These are phyloP conservation scores for Nemophila menziesii DNA, from an alignment of 257 asterid genomes.

Conservation along the genomic window DNA sequence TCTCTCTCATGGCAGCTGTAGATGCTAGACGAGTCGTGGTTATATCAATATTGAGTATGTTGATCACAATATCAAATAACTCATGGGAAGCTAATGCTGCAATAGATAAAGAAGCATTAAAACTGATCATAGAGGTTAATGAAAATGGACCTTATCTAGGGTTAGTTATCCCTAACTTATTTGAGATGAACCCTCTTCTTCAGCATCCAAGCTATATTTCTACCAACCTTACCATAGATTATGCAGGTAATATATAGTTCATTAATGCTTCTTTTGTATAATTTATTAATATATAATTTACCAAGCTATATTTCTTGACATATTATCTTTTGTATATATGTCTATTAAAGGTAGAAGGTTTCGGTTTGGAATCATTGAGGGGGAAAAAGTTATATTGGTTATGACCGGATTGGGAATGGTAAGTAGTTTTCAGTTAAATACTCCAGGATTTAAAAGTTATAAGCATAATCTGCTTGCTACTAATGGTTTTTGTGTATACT, in stretches of 20 bases:
- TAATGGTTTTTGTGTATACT: too few relatives aligned
- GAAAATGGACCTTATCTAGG: conserved; percentile 43
- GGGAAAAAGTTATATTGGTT: conserved; percentile 28
- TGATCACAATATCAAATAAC: background rate
- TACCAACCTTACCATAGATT: conserved; percentile 22
- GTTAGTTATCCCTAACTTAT: conserved; percentile 38
- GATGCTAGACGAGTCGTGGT: background rate
- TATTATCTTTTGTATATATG: background rate
- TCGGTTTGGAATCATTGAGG: conserved; percentile 31
- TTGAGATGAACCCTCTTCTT: conserved; percentile 48
- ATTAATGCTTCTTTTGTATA: too few relatives aligned
- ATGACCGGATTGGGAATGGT: conserved; percentile 56
- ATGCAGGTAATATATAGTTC: conserved; percentile 41
- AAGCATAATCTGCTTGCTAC: too few relatives aligned
- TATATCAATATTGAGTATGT: background rate
- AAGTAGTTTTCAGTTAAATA: background rate
- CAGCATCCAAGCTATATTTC: conserved; percentile 32
- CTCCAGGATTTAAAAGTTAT: background rate
- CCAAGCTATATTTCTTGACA: background rate
- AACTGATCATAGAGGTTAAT: conserved; percentile 24
- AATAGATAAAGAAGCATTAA: conserved; percentile 12
- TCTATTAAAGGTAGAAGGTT: conserved; percentile 30
- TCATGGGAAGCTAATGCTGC: conserved; percentile 14
- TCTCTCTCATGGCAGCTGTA: background rate
- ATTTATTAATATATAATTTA: too few relatives aligned